A percentile compares a stretch with the other conserved stretches of the same genome.
Conservation (phyloP, 352 stramenopile genomes). For the Pythium monospermum region DNA sequence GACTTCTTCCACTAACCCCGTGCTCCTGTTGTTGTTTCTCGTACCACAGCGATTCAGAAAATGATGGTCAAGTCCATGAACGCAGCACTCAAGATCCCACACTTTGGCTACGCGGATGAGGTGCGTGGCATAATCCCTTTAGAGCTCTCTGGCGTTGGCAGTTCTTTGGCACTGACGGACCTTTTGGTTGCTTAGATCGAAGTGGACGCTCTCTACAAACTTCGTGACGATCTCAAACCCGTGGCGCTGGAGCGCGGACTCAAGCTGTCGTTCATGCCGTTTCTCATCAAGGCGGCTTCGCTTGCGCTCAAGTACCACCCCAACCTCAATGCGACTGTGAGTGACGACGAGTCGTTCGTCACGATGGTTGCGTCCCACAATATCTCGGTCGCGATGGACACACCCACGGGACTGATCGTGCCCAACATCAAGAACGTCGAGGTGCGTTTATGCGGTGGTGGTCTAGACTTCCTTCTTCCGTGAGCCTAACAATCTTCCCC, state of each 20-base stretch:
- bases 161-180: too few relatives aligned
- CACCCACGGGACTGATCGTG: conserved; percentile 92
- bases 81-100: conserved; percentile 91
- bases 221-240: conserved; percentile 89
- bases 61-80: conserved; percentile 99
- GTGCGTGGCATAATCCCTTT: conserved; percentile 17
- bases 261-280: conserved; percentile 95
- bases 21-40: conserved; percentile 7
- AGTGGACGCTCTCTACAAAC: conserved; percentile 84
- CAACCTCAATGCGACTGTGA: conserved; percentile 91
- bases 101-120: conserved; percentile 98
- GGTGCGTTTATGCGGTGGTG: conserved; percentile 20
- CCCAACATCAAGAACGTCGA: conserved; percentile 95
- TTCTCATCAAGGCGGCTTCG: conserved; percentile 95
- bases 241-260: conserved; percentile 64
- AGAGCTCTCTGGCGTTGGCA: too few relatives aligned
- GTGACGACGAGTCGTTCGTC: conserved; percentile 77
- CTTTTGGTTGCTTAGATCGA: conserved; percentile 69
- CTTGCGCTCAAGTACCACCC: conserved; percentile 94
- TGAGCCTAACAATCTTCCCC: not conserved
- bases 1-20: too few relatives aligned
- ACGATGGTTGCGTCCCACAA: conserved; percentile 92
- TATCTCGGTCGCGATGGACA: conserved; percentile 98
- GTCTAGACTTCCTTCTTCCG: not conserved
- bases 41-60: conserved; percentile 88